These are phyloP conservation scores for Eugenia klotzschiana DNA, from an alignment of 441 rosid species.

Conservation along the genomic window DNA sequence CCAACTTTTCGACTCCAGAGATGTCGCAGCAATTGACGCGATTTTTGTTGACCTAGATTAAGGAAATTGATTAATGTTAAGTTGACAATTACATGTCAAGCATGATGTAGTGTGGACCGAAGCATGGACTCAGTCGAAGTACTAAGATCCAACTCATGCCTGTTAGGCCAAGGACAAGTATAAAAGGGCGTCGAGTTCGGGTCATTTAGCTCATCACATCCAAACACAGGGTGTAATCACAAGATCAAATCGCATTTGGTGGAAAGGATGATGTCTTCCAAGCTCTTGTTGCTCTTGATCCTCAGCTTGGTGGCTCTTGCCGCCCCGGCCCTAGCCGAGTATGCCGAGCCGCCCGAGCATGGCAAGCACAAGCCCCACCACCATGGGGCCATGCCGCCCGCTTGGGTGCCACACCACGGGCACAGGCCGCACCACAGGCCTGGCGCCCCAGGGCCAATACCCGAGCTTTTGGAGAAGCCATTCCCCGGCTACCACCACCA, in stretches of 20 bases:
- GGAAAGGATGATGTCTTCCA: background rate
- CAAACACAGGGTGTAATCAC: background rate
- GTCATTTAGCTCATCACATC: background rate
- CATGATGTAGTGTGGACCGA: background rate
- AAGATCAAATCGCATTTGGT: background rate
- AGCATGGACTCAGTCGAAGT: background rate
- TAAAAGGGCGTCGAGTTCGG: background rate
- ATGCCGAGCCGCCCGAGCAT: background rate
- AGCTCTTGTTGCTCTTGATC: background rate
- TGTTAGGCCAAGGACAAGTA: background rate
- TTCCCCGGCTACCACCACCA: no score
- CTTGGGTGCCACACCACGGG: background rate
- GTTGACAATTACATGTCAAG: background rate
- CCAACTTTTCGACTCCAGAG: background rate
- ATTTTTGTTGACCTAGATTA: background rate
- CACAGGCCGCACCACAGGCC: background rate
- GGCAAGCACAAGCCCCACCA: background rate
- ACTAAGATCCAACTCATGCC: background rate
- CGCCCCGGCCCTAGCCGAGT: background rate
- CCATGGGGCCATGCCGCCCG: background rate
- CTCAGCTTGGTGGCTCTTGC: background rate
- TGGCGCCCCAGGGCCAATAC: background rate
- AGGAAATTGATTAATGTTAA: background rate
- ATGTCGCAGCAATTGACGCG: background rate
- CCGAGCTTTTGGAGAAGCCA: background rate